Percentiles rank a stretch among this genome's conserved stretches.
phyloP scores from a whole-genome alignment of 495 filamentous ascomycete species.

The Hypoxylon crocopeplum region DNA sequence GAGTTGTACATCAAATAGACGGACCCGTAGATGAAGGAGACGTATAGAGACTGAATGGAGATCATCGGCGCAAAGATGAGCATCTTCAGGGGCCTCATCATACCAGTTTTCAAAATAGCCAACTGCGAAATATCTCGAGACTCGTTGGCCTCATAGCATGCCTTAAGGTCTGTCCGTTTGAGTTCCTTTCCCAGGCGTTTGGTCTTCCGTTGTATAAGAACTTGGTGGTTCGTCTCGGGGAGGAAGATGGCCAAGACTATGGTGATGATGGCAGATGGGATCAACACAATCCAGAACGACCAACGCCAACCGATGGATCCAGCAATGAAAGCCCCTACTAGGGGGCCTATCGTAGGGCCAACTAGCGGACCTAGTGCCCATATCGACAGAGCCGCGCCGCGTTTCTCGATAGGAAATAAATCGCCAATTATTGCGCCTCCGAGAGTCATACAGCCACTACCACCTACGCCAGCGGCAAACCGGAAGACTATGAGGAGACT shows the following conservation, averaged over 20 bases:
- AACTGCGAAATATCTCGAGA: conserved; percentile 24
- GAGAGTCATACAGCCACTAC: conserved; percentile 59
- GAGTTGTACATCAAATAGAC: conserved; percentile 79
- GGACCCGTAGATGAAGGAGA: conserved; percentile 75
- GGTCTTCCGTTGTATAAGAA: conserved; percentile 60
- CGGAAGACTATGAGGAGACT: conserved; percentile 67
- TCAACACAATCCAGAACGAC: conserved; percentile 64
- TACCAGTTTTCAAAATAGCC: conserved; percentile 42
- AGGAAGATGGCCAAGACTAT: conserved; percentile 55
- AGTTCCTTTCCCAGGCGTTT: conserved; percentile 45
- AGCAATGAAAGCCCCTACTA: conserved; percentile 58
- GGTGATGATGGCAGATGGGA: conserved; percentile 50
- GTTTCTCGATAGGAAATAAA: conserved; percentile 58
- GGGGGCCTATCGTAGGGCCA: conserved; percentile 54
- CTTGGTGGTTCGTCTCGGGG: conserved; percentile 60
- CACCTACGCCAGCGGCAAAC: conserved; percentile 68
- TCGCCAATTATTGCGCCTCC: conserved; percentile 65
- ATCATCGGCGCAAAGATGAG: conserved; percentile 68
- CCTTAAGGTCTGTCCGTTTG: conserved; percentile 40
- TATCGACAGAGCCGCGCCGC: conserved; percentile 66
- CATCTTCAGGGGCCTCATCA: conserved; percentile 62
- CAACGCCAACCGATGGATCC: conserved; percentile 66
- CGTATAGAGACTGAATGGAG: conserved; percentile 71
- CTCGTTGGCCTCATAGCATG: conserved; percentile 40
- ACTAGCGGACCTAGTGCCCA: conserved; percentile 51